phyloP scores from a whole-genome alignment of 1,139 yeast genomes.

The Hemisphaericaspora xylofermentans region DNA sequence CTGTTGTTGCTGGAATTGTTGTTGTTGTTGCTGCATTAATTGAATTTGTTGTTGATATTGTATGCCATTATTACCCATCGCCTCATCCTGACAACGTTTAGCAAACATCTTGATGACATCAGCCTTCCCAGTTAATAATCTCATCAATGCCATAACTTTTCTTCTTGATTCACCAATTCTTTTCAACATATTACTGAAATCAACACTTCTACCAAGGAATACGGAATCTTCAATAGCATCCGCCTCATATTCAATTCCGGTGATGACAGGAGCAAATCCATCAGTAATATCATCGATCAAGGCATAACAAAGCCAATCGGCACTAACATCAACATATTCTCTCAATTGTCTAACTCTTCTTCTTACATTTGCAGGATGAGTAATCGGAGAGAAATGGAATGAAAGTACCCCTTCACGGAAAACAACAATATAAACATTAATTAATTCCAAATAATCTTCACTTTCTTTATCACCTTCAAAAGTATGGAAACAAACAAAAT shows the following conservation, averaged over 20 bases:
- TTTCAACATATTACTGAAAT: constrained; percentile 68
- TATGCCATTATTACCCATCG: constrained; percentile 17
- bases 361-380: constrained; percentile 82
- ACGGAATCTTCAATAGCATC: constrained; percentile 83
- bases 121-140: constrained; percentile 89
- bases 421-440: constrained; percentile 85
- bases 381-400: constrained; percentile 78
- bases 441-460: constrained; percentile 80
- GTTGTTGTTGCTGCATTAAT: constrained; percentile 6
- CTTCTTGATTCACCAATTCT: constrained; percentile 85
- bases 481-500: constrained; percentile 78
- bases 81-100: constrained; percentile 83
- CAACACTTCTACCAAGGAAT: constrained; percentile 36
- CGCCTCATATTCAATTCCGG: constrained; percentile 82
- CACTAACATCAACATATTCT: constrained; percentile 79
- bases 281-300: constrained; percentile 89
- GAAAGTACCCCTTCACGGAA: constrained; percentile 79
- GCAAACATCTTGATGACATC: constrained; percentile 98
- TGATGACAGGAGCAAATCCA: constrained; percentile 86
- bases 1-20: constrained; percentile 1
- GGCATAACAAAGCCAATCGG: constrained; percentile 94
- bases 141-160: constrained; percentile 86
- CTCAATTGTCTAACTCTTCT: constrained; percentile 85
- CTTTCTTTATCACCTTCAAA: constrained; percentile 72
- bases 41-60: constrained; percentile 8